Evolutionary conservation across 1,284 basidiomycete genomes (phyloP).

Genomic region (Rhodotorula sp.): DNA sequence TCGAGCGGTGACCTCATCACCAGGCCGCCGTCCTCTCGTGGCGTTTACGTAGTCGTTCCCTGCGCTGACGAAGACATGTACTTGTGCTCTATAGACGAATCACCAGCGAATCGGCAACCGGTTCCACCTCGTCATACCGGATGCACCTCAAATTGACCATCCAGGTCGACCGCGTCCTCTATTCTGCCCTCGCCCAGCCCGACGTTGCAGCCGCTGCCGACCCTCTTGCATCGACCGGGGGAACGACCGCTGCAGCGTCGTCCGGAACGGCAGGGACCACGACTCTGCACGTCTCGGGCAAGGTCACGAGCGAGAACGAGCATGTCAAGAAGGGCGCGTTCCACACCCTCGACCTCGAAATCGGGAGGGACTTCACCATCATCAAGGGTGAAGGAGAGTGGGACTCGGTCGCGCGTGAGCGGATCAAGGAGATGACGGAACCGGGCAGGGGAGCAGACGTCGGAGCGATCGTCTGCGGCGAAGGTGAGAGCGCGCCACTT

Average conservation of each 20-base stretch:
- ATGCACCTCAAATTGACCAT: slow-evolving; percentile 83
- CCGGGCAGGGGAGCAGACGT: slow-evolving; percentile 95
- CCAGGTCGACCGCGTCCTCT: slow-evolving; percentile 63
- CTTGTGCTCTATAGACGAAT: slow-evolving; percentile 59
- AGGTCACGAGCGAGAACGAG: slow-evolving; percentile 83
- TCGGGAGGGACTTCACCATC: slow-evolving; percentile 86
- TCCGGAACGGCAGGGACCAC: slow-evolving; percentile 33
- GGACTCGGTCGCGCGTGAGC: slow-evolving; percentile 82
- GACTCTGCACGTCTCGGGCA: slow-evolving; percentile 80
- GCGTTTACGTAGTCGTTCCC: too few relatives aligned
- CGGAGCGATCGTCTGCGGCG: slow-evolving; percentile 92
- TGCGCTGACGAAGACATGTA: not conserved
- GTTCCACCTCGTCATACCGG: slow-evolving; percentile 88
- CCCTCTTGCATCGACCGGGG: not conserved
- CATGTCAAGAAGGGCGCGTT: slow-evolving; percentile 92
- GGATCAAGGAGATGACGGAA: slow-evolving; percentile 82
- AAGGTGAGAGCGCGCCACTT: slow-evolving; percentile 56
- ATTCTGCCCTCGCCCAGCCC: slow-evolving; percentile 43
- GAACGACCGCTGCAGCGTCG: slow-evolving; percentile 17
- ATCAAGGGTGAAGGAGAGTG: slow-evolving; percentile 75
- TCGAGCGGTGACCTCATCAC: slow-evolving; percentile 8
- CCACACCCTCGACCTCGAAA: slow-evolving; percentile 93
- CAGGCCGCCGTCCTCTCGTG: too few relatives aligned
- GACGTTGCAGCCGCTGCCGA: slow-evolving; percentile 5
- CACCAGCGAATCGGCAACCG: slow-evolving; percentile 76